Conservation (phyloP, 495 filamentous ascomycete genomes). For the Penicillium ochrochloron region DNA sequence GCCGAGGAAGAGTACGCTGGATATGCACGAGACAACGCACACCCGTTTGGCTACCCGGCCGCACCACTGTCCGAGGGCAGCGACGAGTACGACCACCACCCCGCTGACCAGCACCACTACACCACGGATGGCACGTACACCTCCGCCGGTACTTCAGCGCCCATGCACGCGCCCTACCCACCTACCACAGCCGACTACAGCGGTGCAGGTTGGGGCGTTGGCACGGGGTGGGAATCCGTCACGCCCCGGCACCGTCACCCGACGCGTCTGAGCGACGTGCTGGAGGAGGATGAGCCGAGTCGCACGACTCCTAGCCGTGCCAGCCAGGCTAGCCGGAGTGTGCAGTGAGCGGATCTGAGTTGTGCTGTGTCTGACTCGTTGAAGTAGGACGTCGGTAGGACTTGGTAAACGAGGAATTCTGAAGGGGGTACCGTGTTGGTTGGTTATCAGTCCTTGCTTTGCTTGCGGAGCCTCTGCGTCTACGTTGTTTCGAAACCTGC, state of each 20-base stretch:
- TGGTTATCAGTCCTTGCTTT: conserved; percentile 4
- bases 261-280: conserved; percentile 89
- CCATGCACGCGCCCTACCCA: conserved; percentile 36
- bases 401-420: neutral
- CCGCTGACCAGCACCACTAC: conserved; percentile 52
- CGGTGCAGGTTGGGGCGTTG: conserved; percentile 66
- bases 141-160: conserved; percentile 35
- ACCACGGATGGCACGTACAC: conserved; percentile 53
- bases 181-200: conserved; percentile 55
- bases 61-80: conserved; percentile 50
- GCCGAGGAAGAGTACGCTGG: conserved; percentile 62
- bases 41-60: conserved; percentile 43
- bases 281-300: conserved; percentile 70
- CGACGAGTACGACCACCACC: conserved; percentile 59
- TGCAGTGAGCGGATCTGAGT: conserved; percentile 34
- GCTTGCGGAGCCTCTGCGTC: conserved; percentile 1
- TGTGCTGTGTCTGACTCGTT: neutral
- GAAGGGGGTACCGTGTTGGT: neutral
- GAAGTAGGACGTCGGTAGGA: neutral
- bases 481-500: conserved; percentile 2
- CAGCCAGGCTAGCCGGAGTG: conserved; percentile 48
- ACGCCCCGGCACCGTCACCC: conserved; percentile 93
- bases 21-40: conserved; percentile 53
- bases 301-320: conserved; percentile 62
- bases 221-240: conserved; percentile 71